Base-by-base conservation (phyloP, 2,329 filamentous ascomycete genomes). In the Cercospora beticola region DNA sequence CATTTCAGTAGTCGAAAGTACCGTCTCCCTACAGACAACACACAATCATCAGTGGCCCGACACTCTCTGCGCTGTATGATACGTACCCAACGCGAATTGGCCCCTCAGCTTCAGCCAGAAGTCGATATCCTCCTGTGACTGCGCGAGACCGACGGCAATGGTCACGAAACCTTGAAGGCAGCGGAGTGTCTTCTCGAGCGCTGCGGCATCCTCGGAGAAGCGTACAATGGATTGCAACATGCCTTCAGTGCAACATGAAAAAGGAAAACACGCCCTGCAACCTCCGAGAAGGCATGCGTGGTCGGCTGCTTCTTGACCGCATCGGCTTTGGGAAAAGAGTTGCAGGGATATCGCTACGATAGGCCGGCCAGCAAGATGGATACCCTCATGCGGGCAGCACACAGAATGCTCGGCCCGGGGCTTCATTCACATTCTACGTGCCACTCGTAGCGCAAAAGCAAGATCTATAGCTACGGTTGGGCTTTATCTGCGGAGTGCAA, bases 1-100 rank as follows among this genome's bases (percentile, higher is more conserved):
- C 66, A 92, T 74, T 89, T 88, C 77, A 92, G 90, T 67, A 91
- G 81, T 12, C 91, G 87, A 76, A 92, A 85, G 78, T 87, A 88
- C 23, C 90, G 86, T 43, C 91, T 84, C 31, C 80, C 84, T 85
- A 54, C 30, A 12, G 21, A 14, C n/a, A 49, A 52, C 6, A 36
- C 56, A 23, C 56, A 4, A 52, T 28, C 7, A 66, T 31, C 49
- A 71, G 64, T 14, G 64, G 62, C 40, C 14, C 59, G 63, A 23
- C 36, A 52, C 8, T 46, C 43, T 67, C 59, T 60, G 7, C 12
- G 12, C 26, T 10, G 31, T 21, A 40, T 5, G 49, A 21, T 4
- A 56, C 77, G 64, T 74, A 83, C 83, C 78, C 65, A 84, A 69
- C 28, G 81, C 81, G 63, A 85, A 77, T 71, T 84, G 80, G 33